A percentile compares a stretch with the other conserved stretches of the same genome.
These are phyloP conservation scores for Lentinula lateritia DNA, from an alignment of 768 basidiomycete genomes.

Conservation along the genomic window DNA sequence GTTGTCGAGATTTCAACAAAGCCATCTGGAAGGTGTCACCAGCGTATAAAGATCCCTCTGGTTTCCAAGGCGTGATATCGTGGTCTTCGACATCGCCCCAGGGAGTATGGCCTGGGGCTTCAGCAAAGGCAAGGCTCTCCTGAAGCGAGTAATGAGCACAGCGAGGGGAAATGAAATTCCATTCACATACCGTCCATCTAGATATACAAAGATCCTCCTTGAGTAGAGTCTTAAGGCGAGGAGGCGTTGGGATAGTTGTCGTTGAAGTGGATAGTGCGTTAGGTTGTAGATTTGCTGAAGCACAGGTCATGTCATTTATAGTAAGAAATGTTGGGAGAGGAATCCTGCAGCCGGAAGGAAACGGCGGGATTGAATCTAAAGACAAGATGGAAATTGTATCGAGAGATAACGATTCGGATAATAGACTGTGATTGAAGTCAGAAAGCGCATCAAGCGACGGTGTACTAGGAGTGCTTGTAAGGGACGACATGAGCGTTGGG, in stretches of 20 bases:
- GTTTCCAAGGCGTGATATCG: slow-evolving; percentile 23
- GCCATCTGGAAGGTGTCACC: slow-evolving; percentile 22
- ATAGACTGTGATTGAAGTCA: neutral
- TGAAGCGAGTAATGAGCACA: slow-evolving; percentile 8
- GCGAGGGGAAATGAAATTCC: neutral
- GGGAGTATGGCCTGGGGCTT: slow-evolving; percentile 33
- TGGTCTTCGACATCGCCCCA: slow-evolving; percentile 24
- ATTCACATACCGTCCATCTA: slow-evolving; percentile 33
- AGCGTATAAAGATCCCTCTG: slow-evolving; percentile 35
- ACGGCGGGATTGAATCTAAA: slow-evolving; percentile 19
- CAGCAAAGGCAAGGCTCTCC: slow-evolving; percentile 21
- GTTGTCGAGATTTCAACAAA: slow-evolving; percentile 12
- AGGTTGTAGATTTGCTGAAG: neutral
- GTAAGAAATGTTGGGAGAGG: slow-evolving; percentile 21
- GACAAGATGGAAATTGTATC: slow-evolving; percentile 26
- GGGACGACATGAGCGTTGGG: neutral
- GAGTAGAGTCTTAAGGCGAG: slow-evolving; percentile 30
- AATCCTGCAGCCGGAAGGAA: slow-evolving; percentile 20
- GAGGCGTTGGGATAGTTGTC: slow-evolving; percentile 30
- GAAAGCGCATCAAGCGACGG: slow-evolving; percentile 10
- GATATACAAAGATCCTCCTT: slow-evolving; percentile 32
- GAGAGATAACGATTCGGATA: slow-evolving; percentile 28
- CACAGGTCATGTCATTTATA: slow-evolving; percentile 20
- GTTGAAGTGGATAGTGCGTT: slow-evolving; percentile 11
- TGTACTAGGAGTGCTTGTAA: neutral